These are phyloP conservation scores for Leucogyrophana mollusca DNA, from an alignment of 768 basidiomycete genomes.

Conservation along the genomic window DNA sequence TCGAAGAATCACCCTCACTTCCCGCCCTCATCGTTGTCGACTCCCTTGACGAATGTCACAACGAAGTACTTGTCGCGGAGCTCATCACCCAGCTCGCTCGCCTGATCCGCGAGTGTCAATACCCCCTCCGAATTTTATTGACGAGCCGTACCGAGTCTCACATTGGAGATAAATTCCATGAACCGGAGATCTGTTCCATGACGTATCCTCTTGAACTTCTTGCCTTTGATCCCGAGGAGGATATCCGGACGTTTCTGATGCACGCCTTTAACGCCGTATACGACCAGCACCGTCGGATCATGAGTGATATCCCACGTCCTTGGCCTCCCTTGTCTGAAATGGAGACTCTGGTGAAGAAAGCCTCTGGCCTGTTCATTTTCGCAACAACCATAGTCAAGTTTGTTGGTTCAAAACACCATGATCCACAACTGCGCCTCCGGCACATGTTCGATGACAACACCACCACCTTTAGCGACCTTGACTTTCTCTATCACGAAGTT, in stretches of 20 bases:
- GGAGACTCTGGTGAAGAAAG: constrained; percentile 13
- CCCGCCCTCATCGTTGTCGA: constrained; percentile 20
- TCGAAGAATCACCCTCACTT: constrained; percentile 6
- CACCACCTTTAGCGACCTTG: constrained; percentile 11
- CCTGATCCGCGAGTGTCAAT: constrained; percentile 5
- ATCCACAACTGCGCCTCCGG: constrained; percentile 14
- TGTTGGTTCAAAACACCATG: constrained; percentile 16
- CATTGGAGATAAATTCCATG: constrained; percentile 16
- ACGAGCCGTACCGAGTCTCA: constrained; percentile 19
- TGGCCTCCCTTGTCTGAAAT: constrained; percentile 23
- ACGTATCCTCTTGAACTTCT: constrained; percentile 15
- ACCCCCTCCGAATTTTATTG: constrained; percentile 22
- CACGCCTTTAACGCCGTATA: constrained; percentile 14
- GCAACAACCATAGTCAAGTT: constrained; percentile 26
- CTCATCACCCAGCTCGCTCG: constrained; percentile 21
- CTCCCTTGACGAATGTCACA: constrained; percentile 25
- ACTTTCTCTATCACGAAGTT: constrained; percentile 14
- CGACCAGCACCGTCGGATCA: constrained; percentile 10
- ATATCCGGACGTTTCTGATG: constrained; percentile 20
- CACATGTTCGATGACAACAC: constrained; percentile 10
- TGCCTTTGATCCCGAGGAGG: constrained; percentile 16
- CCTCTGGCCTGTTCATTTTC: constrained; percentile 25
- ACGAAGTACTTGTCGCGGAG: constrained; percentile 21
- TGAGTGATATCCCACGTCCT: constrained; percentile 13
- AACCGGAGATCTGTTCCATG: constrained; percentile 10